phyloP scores from a whole-genome alignment of 2,329 filamentous ascomycete genomes.

The Botryotinia calthae region DNA sequence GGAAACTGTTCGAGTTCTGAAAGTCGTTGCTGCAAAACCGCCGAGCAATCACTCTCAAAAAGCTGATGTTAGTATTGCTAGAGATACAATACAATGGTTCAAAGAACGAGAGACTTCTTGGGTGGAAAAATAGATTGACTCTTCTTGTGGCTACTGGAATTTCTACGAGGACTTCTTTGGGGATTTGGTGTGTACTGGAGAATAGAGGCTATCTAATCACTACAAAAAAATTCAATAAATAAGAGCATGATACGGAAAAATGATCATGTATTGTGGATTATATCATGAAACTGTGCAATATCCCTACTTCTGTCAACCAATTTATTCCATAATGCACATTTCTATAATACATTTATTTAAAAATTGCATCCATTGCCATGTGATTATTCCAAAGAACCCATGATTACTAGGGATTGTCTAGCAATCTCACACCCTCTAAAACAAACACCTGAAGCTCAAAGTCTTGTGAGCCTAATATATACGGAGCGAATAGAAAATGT shows the following conservation, averaged over 20 bases:
- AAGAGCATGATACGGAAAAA: not conserved
- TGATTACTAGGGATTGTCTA: not conserved
- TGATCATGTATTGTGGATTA: not conserved
- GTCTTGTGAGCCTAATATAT: not conserved
- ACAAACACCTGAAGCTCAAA: not conserved
- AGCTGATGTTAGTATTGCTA: not conserved
- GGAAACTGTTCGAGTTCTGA: not conserved
- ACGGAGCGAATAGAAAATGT: not conserved
- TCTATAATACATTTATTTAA: not conserved
- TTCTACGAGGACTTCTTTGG: not conserved
- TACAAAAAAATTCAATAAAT: not conserved
- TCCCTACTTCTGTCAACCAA: not conserved
- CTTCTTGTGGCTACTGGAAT: not conserved
- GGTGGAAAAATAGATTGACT: no score
- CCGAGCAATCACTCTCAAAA: not conserved
- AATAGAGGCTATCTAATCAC: rapidly evolving
- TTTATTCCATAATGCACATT: not conserved
- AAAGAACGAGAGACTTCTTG: not conserved
- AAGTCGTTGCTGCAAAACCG: not conserved
- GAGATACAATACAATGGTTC: not conserved
- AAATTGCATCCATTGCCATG: not conserved
- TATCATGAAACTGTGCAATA: not conserved
- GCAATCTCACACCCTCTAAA: not conserved
- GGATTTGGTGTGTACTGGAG: not conserved
- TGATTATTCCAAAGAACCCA: not conserved